These are phyloP conservation scores for Solanum sparsipilum DNA, from an alignment of 257 asterid genomes.

Conservation along the genomic window DNA sequence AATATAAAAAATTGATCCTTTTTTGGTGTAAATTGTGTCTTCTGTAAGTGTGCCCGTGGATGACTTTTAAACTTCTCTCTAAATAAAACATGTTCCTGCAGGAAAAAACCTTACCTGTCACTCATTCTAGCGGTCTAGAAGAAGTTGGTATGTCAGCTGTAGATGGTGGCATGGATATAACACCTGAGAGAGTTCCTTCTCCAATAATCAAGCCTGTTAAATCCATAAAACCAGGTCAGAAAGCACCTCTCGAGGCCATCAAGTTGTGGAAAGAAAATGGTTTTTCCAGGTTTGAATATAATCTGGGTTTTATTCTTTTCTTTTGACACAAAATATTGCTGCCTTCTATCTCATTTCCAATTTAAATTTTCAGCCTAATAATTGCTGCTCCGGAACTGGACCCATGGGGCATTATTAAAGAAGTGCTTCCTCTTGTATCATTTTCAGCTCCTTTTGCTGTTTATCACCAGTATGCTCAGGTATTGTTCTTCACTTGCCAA, in stretches of 20 bases:
- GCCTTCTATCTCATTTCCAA: neutral
- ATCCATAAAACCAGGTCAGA: conserved; percentile 54
- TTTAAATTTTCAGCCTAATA: conserved; percentile 44
- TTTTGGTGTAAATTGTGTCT: conserved; percentile 17
- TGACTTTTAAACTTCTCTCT: neutral
- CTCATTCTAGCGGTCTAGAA: conserved; percentile 16
- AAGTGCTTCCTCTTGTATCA: conserved; percentile 68
- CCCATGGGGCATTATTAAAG: conserved; percentile 69
- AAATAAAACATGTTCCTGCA: conserved; percentile 13
- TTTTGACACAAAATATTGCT: neutral
- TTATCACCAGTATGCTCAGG: conserved; percentile 92
- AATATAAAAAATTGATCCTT: conserved; percentile 15
- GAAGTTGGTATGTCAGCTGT: conserved; percentile 18
- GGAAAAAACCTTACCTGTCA: conserved; percentile 25
- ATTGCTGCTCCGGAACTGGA: conserved; percentile 81
- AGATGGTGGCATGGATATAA: conserved; percentile 18
- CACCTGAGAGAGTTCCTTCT: conserved; percentile 24
- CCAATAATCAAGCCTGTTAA: conserved; percentile 23
- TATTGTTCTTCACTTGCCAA: conserved; percentile 10
- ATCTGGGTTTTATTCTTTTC: neutral
- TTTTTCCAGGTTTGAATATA: conserved; percentile 63
- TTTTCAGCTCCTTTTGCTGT: conserved; percentile 92
- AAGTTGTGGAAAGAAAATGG: conserved; percentile 79
- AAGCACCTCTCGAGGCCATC: conserved; percentile 51
- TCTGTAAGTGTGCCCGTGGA: neutral